Conservation (phyloP, 768 basidiomycete species). For the Tricholomella constricta region DNA sequence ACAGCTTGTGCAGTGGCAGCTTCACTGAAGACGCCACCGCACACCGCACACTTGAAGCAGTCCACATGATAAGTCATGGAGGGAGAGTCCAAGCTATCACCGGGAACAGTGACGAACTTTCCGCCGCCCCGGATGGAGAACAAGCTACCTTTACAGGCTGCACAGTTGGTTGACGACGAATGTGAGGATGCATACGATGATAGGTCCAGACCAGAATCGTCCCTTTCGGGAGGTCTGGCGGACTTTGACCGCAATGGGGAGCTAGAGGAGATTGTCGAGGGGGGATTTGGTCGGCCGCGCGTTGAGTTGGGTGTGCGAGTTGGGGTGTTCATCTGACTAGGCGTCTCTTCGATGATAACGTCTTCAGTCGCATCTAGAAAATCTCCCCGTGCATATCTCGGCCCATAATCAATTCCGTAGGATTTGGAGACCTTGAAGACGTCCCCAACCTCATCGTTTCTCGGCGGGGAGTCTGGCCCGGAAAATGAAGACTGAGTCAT, state of each 20-base stretch:
- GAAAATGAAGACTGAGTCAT: constrained; percentile 53
- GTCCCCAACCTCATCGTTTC: constrained; percentile 24
- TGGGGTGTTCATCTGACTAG: constrained; percentile 34
- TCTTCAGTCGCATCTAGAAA: constrained; percentile 27
- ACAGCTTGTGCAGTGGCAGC: constrained; percentile 60
- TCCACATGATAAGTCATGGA: constrained; percentile 71
- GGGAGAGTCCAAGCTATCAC: constrained; percentile 43
- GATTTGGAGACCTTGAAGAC: constrained; percentile 22
- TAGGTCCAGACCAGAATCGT: constrained; percentile 21
- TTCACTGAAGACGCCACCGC: constrained; percentile 65
- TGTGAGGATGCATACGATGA: neutral
- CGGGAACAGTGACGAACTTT: constrained; percentile 73
- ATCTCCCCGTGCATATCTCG: constrained; percentile 25
- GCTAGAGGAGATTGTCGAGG: constrained; percentile 1
- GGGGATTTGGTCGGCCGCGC: constrained; percentile 2
- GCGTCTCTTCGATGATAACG: constrained; percentile 32
- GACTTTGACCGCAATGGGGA: constrained; percentile 4
- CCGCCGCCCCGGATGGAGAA: constrained; percentile 60
- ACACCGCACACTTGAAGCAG: constrained; percentile 76
- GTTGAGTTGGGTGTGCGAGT: constrained; percentile 31
- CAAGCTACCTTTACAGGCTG: constrained; percentile 58
- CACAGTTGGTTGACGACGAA: constrained; percentile 51
- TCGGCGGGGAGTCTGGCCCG: constrained; percentile 54
- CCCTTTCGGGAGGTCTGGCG: constrained; percentile 7
- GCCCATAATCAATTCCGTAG: constrained; percentile 18